These are phyloP conservation scores for Amanita muscaria DNA, from an alignment of 768 basidiomycete species.

Conservation along the genomic window DNA sequence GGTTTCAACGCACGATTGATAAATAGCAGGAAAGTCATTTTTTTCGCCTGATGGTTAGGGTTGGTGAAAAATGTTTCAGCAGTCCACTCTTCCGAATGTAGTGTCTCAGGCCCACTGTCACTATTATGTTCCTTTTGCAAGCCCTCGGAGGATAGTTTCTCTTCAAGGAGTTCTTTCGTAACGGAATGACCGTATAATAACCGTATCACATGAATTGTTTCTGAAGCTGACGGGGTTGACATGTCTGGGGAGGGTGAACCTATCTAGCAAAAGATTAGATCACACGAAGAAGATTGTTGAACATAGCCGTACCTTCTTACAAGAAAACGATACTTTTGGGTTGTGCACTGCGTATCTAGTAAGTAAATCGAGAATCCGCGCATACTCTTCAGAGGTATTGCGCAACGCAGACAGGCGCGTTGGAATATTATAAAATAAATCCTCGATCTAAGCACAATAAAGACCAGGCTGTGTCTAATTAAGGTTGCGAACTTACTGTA, in stretches of 20 bases:
- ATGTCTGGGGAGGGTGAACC: slow-evolving; percentile 72
- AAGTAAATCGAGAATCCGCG: slow-evolving; percentile 83
- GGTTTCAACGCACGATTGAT: slow-evolving; percentile 70
- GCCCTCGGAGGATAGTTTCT: slow-evolving; percentile 23
- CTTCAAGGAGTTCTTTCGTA: slow-evolving; percentile 62
- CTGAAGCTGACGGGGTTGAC: slow-evolving; percentile 65
- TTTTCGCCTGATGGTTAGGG: slow-evolving; percentile 86
- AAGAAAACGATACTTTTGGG: slow-evolving; percentile 76
- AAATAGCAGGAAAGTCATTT: slow-evolving; percentile 78
- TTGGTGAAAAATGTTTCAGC: slow-evolving; percentile 75
- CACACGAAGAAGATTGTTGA: not conserved
- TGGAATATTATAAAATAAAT: slow-evolving; percentile 91
- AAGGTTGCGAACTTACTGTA: slow-evolving; percentile 40
- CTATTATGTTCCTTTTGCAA: too few species aligned
- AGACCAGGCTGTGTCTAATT: too few species aligned
- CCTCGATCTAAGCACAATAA: slow-evolving; percentile 61
- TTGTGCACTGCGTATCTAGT: slow-evolving; percentile 95
- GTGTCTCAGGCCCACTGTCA: slow-evolving; percentile 22
- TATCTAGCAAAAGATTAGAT: slow-evolving; percentile 33
- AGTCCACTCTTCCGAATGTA: slow-evolving; percentile 48
- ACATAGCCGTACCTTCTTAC: slow-evolving; percentile 67
- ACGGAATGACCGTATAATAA: slow-evolving; percentile 75
- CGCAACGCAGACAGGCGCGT: slow-evolving; percentile 80
- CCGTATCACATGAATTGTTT: slow-evolving; percentile 61
- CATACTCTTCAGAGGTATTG: slow-evolving; percentile 84